phyloP scores from a whole-genome alignment of 2,329 filamentous ascomycete species.

The Epichloe sylvatica region DNA sequence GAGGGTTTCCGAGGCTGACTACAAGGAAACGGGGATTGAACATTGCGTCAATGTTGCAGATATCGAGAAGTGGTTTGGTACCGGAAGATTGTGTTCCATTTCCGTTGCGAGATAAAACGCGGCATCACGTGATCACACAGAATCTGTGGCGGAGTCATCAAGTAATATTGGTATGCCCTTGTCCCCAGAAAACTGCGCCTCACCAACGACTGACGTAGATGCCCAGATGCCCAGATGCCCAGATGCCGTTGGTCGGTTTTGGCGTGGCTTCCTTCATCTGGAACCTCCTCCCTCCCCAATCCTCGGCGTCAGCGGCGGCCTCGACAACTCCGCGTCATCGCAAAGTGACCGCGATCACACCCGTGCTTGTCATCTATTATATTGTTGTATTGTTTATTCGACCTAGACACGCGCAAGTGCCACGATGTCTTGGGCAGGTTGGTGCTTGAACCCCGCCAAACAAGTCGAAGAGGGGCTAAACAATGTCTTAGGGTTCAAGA shows the following conservation, averaged over 20 bases:
- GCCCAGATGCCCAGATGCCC: background rate
- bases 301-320: background rate
- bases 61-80: background rate
- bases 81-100: background rate
- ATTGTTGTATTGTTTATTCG: background rate
- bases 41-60: slow-evolving; percentile 12
- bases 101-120: slow-evolving; percentile 7
- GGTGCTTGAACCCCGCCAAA: slow-evolving; percentile 15
- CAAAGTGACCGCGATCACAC: background rate
- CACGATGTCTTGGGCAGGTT: slow-evolving; percentile 60
- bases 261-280: slow-evolving; percentile 16
- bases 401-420: slow-evolving; percentile 9
- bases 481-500: slow-evolving; percentile 43
- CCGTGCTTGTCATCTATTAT: background rate
- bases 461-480: slow-evolving; percentile 14
- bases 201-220: slow-evolving; percentile 12
- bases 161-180: background rate
- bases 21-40: slow-evolving; percentile 51
- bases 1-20: slow-evolving; percentile 77
- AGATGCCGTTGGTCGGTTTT: slow-evolving; percentile 10
- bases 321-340: background rate
- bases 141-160: slow-evolving; percentile 7
- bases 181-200: slow-evolving; percentile 3
- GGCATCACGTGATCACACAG: slow-evolving; percentile 16
- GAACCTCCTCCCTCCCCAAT: background rate